Percentiles rank a stretch among this genome's conserved stretches.
These are phyloP conservation scores for Orychophragmus violaceus DNA, from an alignment of 345 rosid species.

Conservation along the genomic window DNA sequence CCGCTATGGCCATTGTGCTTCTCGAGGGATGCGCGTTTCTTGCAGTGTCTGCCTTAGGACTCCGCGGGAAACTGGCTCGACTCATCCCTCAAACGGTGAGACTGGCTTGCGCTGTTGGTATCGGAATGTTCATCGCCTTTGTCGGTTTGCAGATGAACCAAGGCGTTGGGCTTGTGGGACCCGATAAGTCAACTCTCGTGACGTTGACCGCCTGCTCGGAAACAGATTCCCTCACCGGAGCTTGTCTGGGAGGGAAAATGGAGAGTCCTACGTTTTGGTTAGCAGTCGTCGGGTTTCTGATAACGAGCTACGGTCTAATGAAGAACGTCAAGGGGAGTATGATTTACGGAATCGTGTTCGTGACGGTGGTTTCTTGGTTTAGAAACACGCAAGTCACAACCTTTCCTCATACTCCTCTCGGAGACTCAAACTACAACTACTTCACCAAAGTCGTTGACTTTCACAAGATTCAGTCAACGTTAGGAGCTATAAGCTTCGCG, in stretches of 20 bases:
- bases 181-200: slow-evolving; percentile 58
- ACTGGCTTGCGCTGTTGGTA: slow-evolving; percentile 61
- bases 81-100: slow-evolving; percentile 62
- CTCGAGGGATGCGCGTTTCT: slow-evolving; percentile 66
- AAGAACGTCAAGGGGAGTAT: slow-evolving; percentile 73
- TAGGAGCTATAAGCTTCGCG: slow-evolving; percentile 59
- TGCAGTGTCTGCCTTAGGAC: slow-evolving; percentile 50
- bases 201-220: slow-evolving; percentile 58
- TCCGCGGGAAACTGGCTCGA: slow-evolving; percentile 54
- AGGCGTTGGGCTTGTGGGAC: slow-evolving; percentile 79
- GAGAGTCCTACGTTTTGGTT: slow-evolving; percentile 81
- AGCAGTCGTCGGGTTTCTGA: slow-evolving; percentile 55
- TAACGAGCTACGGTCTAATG: slow-evolving; percentile 62
- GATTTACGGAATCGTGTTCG: slow-evolving; percentile 67
- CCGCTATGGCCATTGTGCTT: slow-evolving; percentile 66
- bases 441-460: slow-evolving; percentile 68
- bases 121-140: slow-evolving; percentile 83
- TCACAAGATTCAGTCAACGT: slow-evolving; percentile 65
- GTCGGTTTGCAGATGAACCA: slow-evolving; percentile 76
- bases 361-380: slow-evolving; percentile 75
- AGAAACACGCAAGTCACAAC: slow-evolving; percentile 63
- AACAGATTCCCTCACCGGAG: slow-evolving; percentile 47
- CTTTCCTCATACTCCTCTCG: slow-evolving; percentile 53
- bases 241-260: slow-evolving; percentile 59
- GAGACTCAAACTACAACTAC: slow-evolving; percentile 55